Percentiles rank a stretch among this genome's conserved stretches.
Evolutionary conservation across 495 filamentous ascomycete genomes (phyloP).

Genomic region (Usnea hakonensis): DNA sequence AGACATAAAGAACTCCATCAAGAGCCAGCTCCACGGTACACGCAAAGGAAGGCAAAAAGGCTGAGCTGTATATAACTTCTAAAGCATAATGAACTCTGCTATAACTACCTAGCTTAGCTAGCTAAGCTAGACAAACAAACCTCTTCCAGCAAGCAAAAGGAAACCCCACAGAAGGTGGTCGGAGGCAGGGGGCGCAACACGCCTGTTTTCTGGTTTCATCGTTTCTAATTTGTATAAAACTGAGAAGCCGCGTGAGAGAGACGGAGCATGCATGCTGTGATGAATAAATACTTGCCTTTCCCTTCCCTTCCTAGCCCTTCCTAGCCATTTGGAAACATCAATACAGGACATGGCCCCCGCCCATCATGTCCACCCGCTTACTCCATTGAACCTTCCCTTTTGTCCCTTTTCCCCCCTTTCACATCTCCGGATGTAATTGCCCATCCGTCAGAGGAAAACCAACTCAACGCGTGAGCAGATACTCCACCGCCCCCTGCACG

Average conservation of each 20-base stretch:
- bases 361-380: too few species aligned
- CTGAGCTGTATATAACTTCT: background rate
- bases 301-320: background rate
- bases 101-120: background rate
- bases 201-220: too few species aligned
- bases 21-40: too few species aligned
- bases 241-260: too few species aligned
- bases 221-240: too few species aligned
- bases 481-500: constrained; percentile 90
- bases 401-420: background rate
- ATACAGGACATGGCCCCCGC: background rate
- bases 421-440: background rate
- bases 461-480: constrained; percentile 42
- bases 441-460: background rate
- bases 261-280: too few species aligned
- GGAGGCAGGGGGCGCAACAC: too few species aligned
- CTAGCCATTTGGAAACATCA: background rate
- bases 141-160: too few species aligned
- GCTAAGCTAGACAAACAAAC: too few species aligned
- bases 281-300: background rate
- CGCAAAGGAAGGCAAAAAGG: too few species aligned
- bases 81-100: background rate
- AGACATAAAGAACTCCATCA: background rate
- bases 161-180: too few species aligned
- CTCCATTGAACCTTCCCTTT: background rate